Base-by-base conservation (phyloP, 1,284 basidiomycete genomes). In the Ustilago hordei region DNA sequence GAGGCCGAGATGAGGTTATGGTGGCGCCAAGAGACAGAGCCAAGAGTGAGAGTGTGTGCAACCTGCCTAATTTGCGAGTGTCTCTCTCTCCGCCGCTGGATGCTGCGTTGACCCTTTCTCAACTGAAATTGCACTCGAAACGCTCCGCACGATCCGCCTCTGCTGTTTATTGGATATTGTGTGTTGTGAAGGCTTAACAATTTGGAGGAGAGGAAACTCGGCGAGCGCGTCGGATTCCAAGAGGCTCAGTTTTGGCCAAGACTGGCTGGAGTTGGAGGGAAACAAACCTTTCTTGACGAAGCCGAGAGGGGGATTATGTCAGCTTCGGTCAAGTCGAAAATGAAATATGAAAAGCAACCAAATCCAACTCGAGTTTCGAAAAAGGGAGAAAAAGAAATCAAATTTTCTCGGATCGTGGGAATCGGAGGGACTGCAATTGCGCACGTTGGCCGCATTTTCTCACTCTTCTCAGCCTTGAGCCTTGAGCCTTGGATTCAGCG, bases 341-440 rank as follows among this genome's bases (percentile, higher is more conserved):
- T 48, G 45, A 19, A 32, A 28, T 31, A 4, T 48, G 45, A 19
- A 32, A 28, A 12, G 23, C 4, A 31, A 32, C 13, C 28, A 4
- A 15, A 31, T 32, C 31, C 48, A 4, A 28, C 15, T 50, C 31
- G 48, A 45, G 48, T 6, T 13, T 17, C 13, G n/a, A 3, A 28
- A 28, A 28, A 28, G 23, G 23, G 23, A 28, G 23, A 45, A 17
- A 15, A 4, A 45, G 48, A 23, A 19, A 28, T 28, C 28, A 48
- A 43, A 35, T 41, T 64, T 64, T 64, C 62, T 64, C 68, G 68
- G 68, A 58, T 70, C 63, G 62, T 64, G 68, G 68, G 63, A 70
- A 61, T 70, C 68, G 68, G 68, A 55, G 43, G 19, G 50, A 28
- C 53, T 19, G 45, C 59, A 15, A 28, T 4, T 13, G 59, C 35